Base-by-base conservation (phyloP, 306 rosid genomes). In the Purshia tridentata region DNA sequence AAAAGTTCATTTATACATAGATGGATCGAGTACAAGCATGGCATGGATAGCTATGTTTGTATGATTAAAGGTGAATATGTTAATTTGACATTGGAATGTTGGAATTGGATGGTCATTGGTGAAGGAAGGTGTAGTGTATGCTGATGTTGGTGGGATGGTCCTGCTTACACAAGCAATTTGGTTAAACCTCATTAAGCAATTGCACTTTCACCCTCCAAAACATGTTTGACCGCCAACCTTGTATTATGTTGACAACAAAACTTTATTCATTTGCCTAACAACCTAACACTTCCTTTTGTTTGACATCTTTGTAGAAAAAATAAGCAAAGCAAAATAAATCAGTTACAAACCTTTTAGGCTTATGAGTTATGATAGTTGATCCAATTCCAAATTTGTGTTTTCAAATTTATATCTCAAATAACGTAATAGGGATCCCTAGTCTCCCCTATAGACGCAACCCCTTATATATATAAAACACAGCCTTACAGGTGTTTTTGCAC, bases 401-500 rank as follows among this genome's bases (percentile, higher is more conserved):
- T 23, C 2, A 23, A 23, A 23, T 23, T 23, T 23, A 23, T 23
- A 23, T 23, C 29, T 23, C 29, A 23, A 23, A 23, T 23, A 23
- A 23, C 2, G n/a, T n/a, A n/a, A n/a, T n/a, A n/a, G 65, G 58
- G 48, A 50, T 39, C 62, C 59, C 55, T 29, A 29, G 2, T 29
- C 35, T 29, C 2, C 35, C 35, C 35, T 29, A 3, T 29, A 29
- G 35, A 29, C 35, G 35, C 35, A 29, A 29, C 35, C 35, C 35
- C 35, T 1, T 29, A 29, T 29, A 29, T 29, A 29, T 29, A 29
- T 29, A 29, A n/a, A n/a, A n/a, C n/a, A n/a, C n/a, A n/a, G n/a
- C n/a, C n/a, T 29, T 3, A 29, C 69, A 56, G 75, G 83, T 67
- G 71, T 72, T 63, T 79, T 81, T 73, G 83, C 80, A 80, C 74